phyloP scores from a whole-genome alignment of 805 yeast genomes.

The Sugiyamaella marilandica region DNA sequence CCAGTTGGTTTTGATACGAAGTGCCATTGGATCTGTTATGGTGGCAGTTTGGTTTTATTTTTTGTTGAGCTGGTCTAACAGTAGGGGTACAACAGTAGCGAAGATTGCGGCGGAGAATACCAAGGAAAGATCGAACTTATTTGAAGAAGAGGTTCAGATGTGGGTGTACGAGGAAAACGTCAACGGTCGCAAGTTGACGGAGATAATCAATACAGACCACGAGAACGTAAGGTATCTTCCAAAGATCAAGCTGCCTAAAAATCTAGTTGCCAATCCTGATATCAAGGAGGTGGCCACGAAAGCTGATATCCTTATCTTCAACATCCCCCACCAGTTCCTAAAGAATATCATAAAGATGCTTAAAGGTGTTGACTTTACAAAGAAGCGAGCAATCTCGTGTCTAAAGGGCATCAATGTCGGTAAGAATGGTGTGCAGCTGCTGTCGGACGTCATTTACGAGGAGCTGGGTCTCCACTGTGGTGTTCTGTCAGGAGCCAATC shows the following conservation, averaged over 20 bases:
- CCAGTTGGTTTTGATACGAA: too few relatives aligned
- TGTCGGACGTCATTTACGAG: conserved; percentile 74
- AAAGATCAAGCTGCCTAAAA: conserved; percentile 78
- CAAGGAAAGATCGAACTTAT: conserved; percentile 62
- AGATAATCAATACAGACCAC: conserved; percentile 82
- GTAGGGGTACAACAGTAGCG: conserved; percentile 91
- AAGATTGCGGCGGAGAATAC: conserved; percentile 91
- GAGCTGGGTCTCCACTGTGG: conserved; percentile 87
- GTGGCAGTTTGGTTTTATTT: too few relatives aligned
- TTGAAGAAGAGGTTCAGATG: conserved; percentile 76
- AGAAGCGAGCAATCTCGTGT: conserved; percentile 87
- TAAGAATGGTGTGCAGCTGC: conserved; percentile 75
- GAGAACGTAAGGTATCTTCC: conserved; percentile 95
- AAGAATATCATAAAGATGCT: conserved; percentile 70
- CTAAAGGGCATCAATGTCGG: conserved; percentile 91
- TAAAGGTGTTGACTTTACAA: conserved; percentile 65
- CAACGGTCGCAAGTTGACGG: conserved; percentile 76
- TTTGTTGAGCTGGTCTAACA: background rate
- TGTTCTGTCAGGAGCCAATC: conserved; percentile 93
- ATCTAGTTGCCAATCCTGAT: conserved; percentile 84
- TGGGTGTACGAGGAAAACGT: conserved; percentile 90
- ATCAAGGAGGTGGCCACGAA: conserved; percentile 67
- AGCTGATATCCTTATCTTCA: conserved; percentile 85
- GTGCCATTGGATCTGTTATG: too few relatives aligned
- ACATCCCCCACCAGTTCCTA: conserved; percentile 96